phyloP scores from a whole-genome alignment of 495 filamentous ascomycete genomes.

The Aeminium ludgeri region DNA sequence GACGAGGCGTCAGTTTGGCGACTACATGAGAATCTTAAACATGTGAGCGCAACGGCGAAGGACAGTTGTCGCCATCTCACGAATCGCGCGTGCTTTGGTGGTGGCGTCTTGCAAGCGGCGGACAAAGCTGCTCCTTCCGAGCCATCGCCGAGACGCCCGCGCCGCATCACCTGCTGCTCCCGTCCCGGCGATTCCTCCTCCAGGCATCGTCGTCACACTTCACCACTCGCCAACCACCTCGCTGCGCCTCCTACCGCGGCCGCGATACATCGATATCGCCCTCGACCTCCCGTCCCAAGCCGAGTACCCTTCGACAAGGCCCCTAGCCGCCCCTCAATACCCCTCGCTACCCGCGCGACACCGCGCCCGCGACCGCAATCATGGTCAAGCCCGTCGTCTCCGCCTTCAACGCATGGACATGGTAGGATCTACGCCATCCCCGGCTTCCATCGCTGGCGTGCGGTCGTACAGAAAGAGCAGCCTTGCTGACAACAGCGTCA shows the following conservation, averaged over 20 bases:
- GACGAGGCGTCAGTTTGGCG: too few relatives aligned
- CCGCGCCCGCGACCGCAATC: slow-evolving; percentile 12
- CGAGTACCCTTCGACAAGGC: neutral
- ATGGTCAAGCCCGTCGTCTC: slow-evolving; percentile 86
- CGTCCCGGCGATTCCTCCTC: too few relatives aligned
- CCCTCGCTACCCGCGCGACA: too few relatives aligned
- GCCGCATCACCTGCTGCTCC: too few relatives aligned
- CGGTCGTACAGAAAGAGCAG: neutral
- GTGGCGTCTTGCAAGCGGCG: too few relatives aligned
- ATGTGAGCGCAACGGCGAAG: too few relatives aligned
- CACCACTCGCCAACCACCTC: neutral
- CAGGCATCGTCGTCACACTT: too few relatives aligned
- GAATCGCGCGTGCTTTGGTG: too few relatives aligned
- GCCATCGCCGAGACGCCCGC: too few relatives aligned
- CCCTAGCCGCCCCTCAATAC: neutral
- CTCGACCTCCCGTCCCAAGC: neutral
- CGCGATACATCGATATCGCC: neutral
- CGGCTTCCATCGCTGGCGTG: neutral
- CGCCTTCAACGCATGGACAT: slow-evolving; percentile 83
- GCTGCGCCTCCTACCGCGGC: neutral
- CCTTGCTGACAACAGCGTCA: neutral
- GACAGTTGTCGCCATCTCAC: too few relatives aligned
- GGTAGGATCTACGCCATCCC: slow-evolving; percentile 40
- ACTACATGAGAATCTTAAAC: too few relatives aligned
- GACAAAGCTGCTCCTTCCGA: too few relatives aligned